phyloP scores from a whole-genome alignment of 2,329 filamentous ascomycete species.

The Apiospora arundinis region DNA sequence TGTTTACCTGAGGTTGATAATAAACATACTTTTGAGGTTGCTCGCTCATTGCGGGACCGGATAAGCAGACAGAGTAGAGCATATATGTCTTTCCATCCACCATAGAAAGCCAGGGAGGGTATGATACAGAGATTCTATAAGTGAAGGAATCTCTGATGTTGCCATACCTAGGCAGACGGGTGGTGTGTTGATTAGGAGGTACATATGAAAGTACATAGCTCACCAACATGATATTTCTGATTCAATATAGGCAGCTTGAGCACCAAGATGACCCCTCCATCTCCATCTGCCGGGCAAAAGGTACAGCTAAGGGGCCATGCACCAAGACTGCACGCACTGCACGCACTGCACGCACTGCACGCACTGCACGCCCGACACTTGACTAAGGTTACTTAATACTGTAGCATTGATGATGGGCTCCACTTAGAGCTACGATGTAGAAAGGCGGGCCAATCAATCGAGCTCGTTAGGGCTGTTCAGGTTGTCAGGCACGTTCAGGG shows the following conservation, averaged over 20 bases:
- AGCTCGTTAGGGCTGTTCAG: background rate
- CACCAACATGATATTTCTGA: background rate
- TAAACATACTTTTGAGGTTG: background rate
- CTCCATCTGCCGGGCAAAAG: constrained; percentile 9
- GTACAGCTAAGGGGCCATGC: constrained; percentile 9
- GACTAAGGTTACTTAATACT: background rate
- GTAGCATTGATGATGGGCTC: background rate
- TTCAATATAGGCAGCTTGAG: background rate
- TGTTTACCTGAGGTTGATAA: background rate
- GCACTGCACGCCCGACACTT: background rate
- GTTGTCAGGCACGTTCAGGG: background rate
- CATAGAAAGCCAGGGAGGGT: no score
- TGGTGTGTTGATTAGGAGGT: constrained; percentile 8
- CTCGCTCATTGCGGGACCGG: background rate
- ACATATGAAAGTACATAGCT: background rate
- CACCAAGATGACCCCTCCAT: constrained; percentile 7
- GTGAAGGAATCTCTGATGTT: background rate
- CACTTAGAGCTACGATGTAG: background rate
- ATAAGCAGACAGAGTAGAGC: background rate
- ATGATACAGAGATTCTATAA: background rate
- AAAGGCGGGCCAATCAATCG: background rate
- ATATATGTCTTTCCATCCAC: no score
- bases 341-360: no score
- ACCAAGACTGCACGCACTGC: background rate
- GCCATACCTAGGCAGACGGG: constrained; percentile 6